Evolutionary conservation across 2,329 filamentous ascomycete species (phyloP).

Genomic region (Pyricularia sp.): DNA sequence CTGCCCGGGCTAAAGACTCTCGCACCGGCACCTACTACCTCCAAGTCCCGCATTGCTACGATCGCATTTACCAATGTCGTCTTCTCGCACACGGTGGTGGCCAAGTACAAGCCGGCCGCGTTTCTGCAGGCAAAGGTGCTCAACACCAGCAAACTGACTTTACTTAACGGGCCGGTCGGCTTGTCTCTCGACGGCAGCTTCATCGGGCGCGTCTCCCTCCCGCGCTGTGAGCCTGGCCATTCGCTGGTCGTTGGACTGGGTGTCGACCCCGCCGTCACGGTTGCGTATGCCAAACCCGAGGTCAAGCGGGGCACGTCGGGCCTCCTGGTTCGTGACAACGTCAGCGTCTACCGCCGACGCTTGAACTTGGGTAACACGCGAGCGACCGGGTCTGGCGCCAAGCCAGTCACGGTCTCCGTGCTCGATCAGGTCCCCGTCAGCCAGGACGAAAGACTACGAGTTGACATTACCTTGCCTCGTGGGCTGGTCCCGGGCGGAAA

Average conservation of each 20-base stretch:
- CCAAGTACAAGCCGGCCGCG: conserved; percentile 46
- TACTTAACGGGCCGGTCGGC: conserved; percentile 41
- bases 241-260: conserved; percentile 39
- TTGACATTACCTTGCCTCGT: conserved; percentile 35
- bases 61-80: conserved; percentile 34
- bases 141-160: conserved; percentile 41
- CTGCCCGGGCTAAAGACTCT: conserved; percentile 45
- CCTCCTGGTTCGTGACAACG: conserved; percentile 40
- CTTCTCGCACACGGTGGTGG: conserved; percentile 45
- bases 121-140: conserved; percentile 45
- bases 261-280: conserved; percentile 43
- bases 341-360: conserved; percentile 33
- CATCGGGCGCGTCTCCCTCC: conserved; percentile 41
- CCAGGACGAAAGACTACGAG: conserved; percentile 42
- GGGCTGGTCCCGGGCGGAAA: conserved; percentile 29
- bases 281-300: conserved; percentile 42
- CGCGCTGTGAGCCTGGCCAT: conserved; percentile 42
- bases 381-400: conserved; percentile 17
- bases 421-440: conserved; percentile 50
- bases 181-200: conserved; percentile 52
- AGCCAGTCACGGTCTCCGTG: conserved; percentile 33
- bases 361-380: conserved; percentile 39
- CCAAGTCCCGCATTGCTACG: conserved; percentile 47
- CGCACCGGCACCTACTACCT: conserved; percentile 32
- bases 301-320: conserved; percentile 37